Conservation (phyloP, 495 filamentous ascomycete species). For the Staphylotrichum longicolle region DNA sequence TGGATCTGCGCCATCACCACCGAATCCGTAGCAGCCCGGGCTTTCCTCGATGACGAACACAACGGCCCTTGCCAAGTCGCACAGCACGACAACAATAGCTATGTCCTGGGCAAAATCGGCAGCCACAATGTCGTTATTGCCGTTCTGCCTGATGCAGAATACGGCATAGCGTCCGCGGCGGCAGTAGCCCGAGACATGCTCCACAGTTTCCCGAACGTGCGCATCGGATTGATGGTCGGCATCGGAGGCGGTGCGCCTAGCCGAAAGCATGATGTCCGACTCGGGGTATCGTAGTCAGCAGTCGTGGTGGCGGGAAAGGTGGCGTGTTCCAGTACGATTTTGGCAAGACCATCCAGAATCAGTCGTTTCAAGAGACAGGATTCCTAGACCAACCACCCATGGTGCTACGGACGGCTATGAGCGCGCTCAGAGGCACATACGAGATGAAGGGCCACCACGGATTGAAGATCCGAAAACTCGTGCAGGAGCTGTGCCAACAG, state of each 20-base stretch:
- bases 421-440: neutral
- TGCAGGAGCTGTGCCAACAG: slow-evolving; percentile 38
- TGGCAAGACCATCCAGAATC: slow-evolving; percentile 30
- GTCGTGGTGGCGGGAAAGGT: slow-evolving; percentile 15
- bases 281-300: slow-evolving; percentile 32
- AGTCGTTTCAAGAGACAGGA: too few species aligned
- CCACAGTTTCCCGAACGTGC: slow-evolving; percentile 39
- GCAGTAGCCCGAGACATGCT: slow-evolving; percentile 37
- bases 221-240: slow-evolving; percentile 48
- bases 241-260: slow-evolving; percentile 46
- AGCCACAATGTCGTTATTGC: slow-evolving; percentile 46
- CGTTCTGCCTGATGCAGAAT: slow-evolving; percentile 38
- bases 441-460: neutral
- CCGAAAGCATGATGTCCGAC: slow-evolving; percentile 33
- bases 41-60: too few species aligned
- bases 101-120: slow-evolving; percentile 44
- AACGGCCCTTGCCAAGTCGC: too few species aligned
- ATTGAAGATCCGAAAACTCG: slow-evolving; percentile 27
- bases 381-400: slow-evolving; percentile 42
- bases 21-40: too few species aligned
- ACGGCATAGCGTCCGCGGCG: slow-evolving; percentile 39
- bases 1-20: too few species aligned
- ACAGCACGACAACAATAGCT: slow-evolving; percentile 40
- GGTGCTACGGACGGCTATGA: too few species aligned
- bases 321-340: slow-evolving; percentile 38